Evolutionary conservation across 192 early-diverging fungal genomes (phyloP), one percentile per base, ranked within the genome.

Genomic region (Diversispora epigaea): DNA sequence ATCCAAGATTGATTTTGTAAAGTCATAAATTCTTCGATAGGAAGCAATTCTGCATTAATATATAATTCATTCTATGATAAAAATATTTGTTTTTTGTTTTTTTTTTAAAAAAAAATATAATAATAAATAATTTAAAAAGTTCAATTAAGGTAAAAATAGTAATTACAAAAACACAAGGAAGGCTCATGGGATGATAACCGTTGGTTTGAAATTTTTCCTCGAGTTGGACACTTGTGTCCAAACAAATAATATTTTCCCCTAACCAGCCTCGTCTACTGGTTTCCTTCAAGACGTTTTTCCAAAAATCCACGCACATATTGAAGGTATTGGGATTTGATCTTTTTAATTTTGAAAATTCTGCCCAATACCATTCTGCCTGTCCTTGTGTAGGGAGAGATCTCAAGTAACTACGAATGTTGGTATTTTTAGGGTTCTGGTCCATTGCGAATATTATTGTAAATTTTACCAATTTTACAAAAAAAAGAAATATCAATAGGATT

Each of bases 201-300:
- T 67, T 67, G 3, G 7, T 45, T 25, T 50, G 21, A 56, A 72
- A 67, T 46, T 12, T 67, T 46, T 67, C 45, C 47, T 45, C 22
- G 25, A 39, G 22, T 45, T 0, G 1, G 11, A 60, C 70, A 11
- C 39, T 57, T 6, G 32, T 25, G 19, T 68, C 65, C 21, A 72
- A 12, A 46, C 70, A 72, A 12, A 72, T 17, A 6, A 72, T n/a
- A 19, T 72, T 43, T 46, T 52, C 19, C 12, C 70, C 44, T 10
- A 72, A 8, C 55, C 55, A 72, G 4, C 56, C 56, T 15, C 43
- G 54, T 25, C 25, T 45, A 19, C 39, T 72, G 12, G 55, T 60
- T 45, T 72, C 70, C 11, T 45, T 21, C 22, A 72, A 72, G 12
- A 72, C 56, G 6, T 56, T 58, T 46, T 41, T 46, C 70, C 70